Evolutionary conservation across 352 stramenopile species (phyloP).

Genomic region (Pilasporangium apinafurcum): DNA sequence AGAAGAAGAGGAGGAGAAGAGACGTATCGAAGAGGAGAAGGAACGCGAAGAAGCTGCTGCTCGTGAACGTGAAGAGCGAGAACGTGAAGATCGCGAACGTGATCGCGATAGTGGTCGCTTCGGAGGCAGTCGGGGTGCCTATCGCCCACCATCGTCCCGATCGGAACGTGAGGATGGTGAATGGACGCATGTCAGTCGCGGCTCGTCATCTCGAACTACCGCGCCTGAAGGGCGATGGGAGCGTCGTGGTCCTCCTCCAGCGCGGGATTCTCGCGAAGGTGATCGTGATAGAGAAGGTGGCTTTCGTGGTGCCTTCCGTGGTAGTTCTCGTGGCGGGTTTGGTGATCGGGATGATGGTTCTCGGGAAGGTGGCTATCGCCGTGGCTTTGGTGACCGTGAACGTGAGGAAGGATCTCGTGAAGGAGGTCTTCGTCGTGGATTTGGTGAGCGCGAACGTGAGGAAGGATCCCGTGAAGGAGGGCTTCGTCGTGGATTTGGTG

Average conservation of each 20-base stretch:
- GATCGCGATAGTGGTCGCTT: conserved; percentile 1
- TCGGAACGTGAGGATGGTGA: conserved; percentile 45
- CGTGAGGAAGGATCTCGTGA: conserved; percentile 4
- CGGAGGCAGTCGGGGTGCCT: conserved; percentile 8
- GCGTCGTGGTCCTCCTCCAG: conserved; percentile 33
- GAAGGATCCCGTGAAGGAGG: conserved; percentile 18
- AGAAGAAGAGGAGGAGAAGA: conserved; percentile 45
- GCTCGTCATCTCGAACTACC: conserved; percentile 14
- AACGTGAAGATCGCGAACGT: conserved; percentile 30
- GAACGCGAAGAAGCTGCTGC: conserved; percentile 16
- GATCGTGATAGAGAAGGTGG: too few relatives aligned
- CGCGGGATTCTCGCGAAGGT: conserved; percentile 28
- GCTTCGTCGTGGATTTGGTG: conserved; percentile 23
- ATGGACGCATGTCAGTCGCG: conserved; percentile 57
- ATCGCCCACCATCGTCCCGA: conserved; percentile 15
- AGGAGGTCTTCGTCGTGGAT: conserved; percentile 14
- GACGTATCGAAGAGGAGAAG: conserved; percentile 34
- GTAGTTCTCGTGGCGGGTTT: not conserved
- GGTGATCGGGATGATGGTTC: conserved; percentile 11
- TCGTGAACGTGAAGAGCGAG: conserved; percentile 12
- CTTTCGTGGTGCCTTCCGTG: conserved; percentile 8
- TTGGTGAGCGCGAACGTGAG: conserved; percentile 31
- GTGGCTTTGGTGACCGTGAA: conserved; percentile 15
- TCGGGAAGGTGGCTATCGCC: conserved; percentile 6
- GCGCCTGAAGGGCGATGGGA: conserved; percentile 59